phyloP scores from a whole-genome alignment of 805 yeast genomes.

The Dipodascus geniculatus region DNA sequence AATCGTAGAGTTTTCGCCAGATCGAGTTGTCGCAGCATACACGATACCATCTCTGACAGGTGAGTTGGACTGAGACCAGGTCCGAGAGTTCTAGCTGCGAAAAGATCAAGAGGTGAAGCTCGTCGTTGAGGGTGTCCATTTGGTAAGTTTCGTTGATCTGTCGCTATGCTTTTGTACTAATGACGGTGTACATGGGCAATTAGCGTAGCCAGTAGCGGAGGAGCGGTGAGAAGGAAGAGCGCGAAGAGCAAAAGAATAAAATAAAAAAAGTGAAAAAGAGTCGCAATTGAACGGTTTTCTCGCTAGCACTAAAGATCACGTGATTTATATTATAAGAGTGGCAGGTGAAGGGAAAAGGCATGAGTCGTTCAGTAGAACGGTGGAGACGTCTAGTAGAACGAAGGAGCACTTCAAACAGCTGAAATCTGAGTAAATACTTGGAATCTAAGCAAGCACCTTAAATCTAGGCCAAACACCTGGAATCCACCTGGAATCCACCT shows the following conservation, averaged over 20 bases:
- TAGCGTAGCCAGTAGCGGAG: not conserved
- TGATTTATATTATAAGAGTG: not conserved
- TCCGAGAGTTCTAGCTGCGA: constrained; percentile 4
- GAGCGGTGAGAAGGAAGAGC: not conserved
- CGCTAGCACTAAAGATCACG: not conserved
- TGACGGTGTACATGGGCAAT: too few relatives aligned
- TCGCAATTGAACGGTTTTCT: not conserved
- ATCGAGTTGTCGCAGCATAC: constrained; percentile 5
- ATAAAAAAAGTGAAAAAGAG: not conserved
- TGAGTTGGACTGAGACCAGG: constrained; percentile 2
- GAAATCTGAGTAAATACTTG: too few relatives aligned
- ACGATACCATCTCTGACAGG: constrained; percentile 6
- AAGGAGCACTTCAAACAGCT: too few relatives aligned
- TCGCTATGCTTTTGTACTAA: not conserved
- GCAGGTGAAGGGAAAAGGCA: not conserved
- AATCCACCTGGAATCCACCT: too few relatives aligned
- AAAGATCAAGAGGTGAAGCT: constrained; percentile 5
- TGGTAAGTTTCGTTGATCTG: not conserved
- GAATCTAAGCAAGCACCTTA: too few relatives aligned
- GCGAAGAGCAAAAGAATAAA: not conserved
- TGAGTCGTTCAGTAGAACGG: too few relatives aligned
- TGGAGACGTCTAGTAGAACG: too few relatives aligned
- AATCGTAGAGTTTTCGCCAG: not conserved
- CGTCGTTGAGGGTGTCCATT: constrained; percentile 2
- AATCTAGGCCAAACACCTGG: too few relatives aligned